Evolutionary conservation across 768 basidiomycete genomes (phyloP), one percentile per base, ranked within the genome.

Genomic region (Boletus sp.): DNA sequence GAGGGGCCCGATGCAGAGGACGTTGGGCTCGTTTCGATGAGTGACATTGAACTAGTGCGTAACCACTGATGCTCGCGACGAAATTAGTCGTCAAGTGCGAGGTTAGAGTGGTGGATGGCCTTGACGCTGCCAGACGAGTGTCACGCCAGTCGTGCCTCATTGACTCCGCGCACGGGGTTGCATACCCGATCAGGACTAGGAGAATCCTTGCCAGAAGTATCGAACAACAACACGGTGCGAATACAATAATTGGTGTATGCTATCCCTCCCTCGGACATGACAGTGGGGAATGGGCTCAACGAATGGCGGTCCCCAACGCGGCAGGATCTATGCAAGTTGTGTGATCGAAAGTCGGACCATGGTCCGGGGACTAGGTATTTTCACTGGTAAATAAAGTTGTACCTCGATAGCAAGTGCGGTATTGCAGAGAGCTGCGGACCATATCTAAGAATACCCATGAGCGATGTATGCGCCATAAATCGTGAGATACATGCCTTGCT

Each of bases 341-440:
- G 9, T 56, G 47, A 33, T 39, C 30, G 24, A 24, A 3, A 24
- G 24, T 24, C 24, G 24, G 24, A 24, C 24, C 24, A 24, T 24
- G 24, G 24, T 24, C 24, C 24, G 24, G 24, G 24, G 24, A 24
- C 24, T 24, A 3, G 24, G 12, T 18, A 0, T 35, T 47, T 58
- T 66, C 48, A 89, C 71, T 88, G 89, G 71, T 89, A 89, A 52
- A 90, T 89, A 70, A 90, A 92, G 73, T 89, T 87, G 76, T 88
- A 88, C 69, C 87, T 84, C 65, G 93, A 96, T 24, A 98, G 77
- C 60, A 95, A 71, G 72, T 97, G 93, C 3, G 96, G 95, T 61
- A 98, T 92, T 3, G 95, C 94, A 28, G 92, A 92, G 11, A 98
- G 81, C 66, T 97, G 94, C 0, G 95, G 96, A 1, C 95, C 95